Conservation (phyloP, 306 rosid genomes). For the Sicyos baderoa region DNA sequence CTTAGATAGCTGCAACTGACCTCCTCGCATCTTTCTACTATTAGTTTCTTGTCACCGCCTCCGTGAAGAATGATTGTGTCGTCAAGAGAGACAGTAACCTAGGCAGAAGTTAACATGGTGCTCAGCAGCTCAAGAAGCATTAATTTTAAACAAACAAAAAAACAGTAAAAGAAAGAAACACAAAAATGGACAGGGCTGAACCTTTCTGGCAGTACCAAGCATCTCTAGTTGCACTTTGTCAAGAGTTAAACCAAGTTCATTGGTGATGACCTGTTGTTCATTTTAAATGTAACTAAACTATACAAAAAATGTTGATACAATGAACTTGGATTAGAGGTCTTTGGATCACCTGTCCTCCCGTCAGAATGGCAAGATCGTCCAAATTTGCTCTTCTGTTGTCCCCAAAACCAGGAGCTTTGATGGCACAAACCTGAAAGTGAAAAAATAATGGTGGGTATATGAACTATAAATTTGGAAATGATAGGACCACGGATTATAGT, state of each 20-base stretch:
- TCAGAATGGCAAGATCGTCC: conserved; percentile 76
- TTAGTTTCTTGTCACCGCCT: conserved; percentile 86
- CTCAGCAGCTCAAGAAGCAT: conserved; percentile 4
- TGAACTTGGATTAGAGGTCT: background rate
- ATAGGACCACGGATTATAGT: background rate
- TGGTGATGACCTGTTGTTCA: conserved; percentile 56
- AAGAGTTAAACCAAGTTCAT: conserved; percentile 73
- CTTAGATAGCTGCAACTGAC: conserved; percentile 30
- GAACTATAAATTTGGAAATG: background rate
- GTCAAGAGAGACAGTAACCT: conserved; percentile 78
- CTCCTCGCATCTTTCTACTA: conserved; percentile 89
- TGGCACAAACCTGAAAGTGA: conserved; percentile 71
- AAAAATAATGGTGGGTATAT: conserved; percentile 15
- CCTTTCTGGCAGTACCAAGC: conserved; percentile 93
- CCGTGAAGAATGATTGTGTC: conserved; percentile 82
- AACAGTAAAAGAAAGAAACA: background rate
- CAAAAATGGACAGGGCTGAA: conserved; percentile 17
- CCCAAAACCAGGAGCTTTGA: conserved; percentile 98
- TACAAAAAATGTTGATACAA: background rate
- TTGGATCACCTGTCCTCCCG: conserved; percentile 86
- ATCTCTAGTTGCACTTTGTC: conserved; percentile 65
- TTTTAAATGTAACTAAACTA: conserved; percentile 5
- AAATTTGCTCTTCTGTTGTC: conserved; percentile 74
- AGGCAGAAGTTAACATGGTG: conserved; percentile 23
- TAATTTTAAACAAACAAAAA: background rate